Evolutionary conservation across 2,329 filamentous ascomycete species (phyloP), one percentile per base, ranked within the genome.

Genomic region (Fusarium clavum): DNA sequence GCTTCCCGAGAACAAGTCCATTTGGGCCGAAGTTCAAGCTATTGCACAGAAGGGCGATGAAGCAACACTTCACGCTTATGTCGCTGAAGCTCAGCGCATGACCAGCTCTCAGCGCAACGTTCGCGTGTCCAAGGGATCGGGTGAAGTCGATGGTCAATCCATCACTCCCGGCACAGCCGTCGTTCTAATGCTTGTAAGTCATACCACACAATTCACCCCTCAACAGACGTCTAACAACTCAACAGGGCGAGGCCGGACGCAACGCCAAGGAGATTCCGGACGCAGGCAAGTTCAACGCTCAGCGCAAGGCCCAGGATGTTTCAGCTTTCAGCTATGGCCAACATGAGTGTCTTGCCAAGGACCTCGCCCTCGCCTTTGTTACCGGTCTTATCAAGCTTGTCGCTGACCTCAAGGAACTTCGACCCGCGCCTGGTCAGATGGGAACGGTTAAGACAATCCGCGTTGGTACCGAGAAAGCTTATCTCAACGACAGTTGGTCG

Each of bases 401-500:
- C 0, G 83, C 82, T 1, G 78, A 79, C 16, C 78, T 85, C 56
- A 83, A 83, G 71, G 71, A 82, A 41, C 77, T 85, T 3, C 81
- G 83, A 9, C 81, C 81, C 0, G 83, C 83, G 0, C 82, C 83
- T 2, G 83, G 83, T 1, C 76, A 77, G 49, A 84, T 84, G 80
- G 84, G 83, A 2, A 58, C 75, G 48, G 79, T 84, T 64, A 84
- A 84, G 79, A 82, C 79, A 2, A 81, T 86, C 70, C 71, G 68
- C 1, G 75, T 83, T 18, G 80, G 77, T 12, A 70, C 75, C 1
- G 79, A 83, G 66, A 81, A 80, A 68, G 78, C 77, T 11, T 85
- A 83, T 57, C 78, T 85, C 22, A 84, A 84, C 59, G 83, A 85
- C 47, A 83, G 80, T 68, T 85, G 84, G 81, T 84, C 83, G 2